These are phyloP conservation scores for Bodo saltans DNA, from an alignment of 78 protist species.

Conservation along the genomic window DNA sequence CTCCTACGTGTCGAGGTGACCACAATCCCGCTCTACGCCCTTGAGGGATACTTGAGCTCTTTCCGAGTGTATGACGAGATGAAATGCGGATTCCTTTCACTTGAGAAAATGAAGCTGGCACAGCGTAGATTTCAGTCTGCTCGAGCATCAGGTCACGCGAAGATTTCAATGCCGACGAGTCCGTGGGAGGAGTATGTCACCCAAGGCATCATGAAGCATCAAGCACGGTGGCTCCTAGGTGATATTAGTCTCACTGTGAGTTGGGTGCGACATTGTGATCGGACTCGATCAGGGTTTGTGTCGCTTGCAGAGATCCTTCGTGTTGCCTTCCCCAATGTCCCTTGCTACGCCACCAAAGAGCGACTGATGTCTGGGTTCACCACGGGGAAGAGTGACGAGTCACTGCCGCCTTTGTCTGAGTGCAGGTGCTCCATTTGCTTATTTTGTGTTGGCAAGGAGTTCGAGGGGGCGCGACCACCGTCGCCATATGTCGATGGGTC, in stretches of 20 bases:
- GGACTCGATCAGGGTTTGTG: background rate
- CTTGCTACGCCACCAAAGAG: background rate
- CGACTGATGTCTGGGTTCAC: background rate
- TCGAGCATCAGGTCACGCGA: background rate
- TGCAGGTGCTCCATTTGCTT: too few relatives aligned
- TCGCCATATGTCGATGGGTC: too few relatives aligned
- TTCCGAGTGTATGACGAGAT: background rate
- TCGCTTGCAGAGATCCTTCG: background rate
- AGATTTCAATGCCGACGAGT: background rate
- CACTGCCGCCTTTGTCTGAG: too few relatives aligned
- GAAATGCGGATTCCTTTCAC: background rate
- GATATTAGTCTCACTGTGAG: background rate
- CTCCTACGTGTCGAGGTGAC: background rate
- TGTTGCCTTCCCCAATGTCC: slow-evolving; percentile 12
- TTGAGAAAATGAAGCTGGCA: background rate
- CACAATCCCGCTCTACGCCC: background rate
- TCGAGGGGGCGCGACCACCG: too few relatives aligned
- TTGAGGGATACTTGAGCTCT: background rate
- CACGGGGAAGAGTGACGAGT: too few relatives aligned
- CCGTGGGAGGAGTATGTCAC: background rate
- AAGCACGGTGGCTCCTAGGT: background rate
- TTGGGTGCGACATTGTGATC: background rate
- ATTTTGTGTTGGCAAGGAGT: too few relatives aligned
- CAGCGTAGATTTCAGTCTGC: background rate
- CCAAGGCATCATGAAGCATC: background rate